Evolutionary conservation across 805 yeast species (phyloP).

Genomic region (Nakazawaea populi): DNA sequence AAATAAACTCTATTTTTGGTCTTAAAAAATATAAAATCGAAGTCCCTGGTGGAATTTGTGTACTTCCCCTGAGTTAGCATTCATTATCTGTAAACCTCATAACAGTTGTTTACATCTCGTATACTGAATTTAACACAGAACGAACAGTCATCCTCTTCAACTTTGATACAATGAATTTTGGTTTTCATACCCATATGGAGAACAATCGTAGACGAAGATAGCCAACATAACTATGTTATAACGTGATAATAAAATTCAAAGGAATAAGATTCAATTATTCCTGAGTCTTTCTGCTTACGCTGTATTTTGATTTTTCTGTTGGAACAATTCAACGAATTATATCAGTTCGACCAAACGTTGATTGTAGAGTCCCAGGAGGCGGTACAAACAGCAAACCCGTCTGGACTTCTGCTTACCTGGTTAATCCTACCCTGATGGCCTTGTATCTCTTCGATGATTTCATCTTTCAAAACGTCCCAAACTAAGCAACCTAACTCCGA

Average conservation of each 20-base stretch:
- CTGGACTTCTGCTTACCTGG: slow-evolving; percentile 59
- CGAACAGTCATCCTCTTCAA: too few species aligned
- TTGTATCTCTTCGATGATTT: slow-evolving; percentile 57
- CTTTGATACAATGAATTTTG: too few species aligned
- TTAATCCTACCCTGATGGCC: slow-evolving; percentile 53
- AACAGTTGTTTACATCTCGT: too few species aligned
- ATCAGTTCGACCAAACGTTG: slow-evolving; percentile 48
- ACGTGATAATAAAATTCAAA: background rate
- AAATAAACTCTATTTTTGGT: too few species aligned
- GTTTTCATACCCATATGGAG: too few species aligned
- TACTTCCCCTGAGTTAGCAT: too few species aligned
- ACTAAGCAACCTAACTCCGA: slow-evolving; percentile 69
- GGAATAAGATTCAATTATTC: background rate
- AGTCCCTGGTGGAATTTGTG: too few species aligned
- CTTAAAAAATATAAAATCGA: too few species aligned
- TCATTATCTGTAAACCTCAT: too few species aligned
- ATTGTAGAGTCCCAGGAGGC: slow-evolving; percentile 78
- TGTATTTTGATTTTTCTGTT: background rate
- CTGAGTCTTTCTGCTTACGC: slow-evolving; percentile 16
- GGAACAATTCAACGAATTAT: background rate
- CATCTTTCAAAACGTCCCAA: slow-evolving; percentile 71
- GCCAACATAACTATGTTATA: too few species aligned
- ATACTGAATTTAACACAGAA: too few species aligned
- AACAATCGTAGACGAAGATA: too few species aligned
- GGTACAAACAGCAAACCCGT: slow-evolving; percentile 73